Base-by-base conservation (phyloP, 768 basidiomycete species). In the Mycena metata region DNA sequence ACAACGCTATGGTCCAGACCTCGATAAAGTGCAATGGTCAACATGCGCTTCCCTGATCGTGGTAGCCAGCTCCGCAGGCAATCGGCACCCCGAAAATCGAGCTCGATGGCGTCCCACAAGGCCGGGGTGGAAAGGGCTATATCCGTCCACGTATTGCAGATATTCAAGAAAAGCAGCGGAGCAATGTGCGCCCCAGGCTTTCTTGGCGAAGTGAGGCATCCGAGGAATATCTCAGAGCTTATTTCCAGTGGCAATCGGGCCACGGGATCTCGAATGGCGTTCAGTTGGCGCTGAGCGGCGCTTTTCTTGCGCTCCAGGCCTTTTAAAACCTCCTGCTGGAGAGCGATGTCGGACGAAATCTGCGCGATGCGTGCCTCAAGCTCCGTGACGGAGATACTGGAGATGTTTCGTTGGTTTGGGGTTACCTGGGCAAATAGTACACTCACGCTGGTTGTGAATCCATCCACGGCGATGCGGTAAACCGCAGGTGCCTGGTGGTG, bases 221-320 rank as follows among this genome's bases (percentile, higher is more conserved):
- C 41, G 5, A 46, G 19, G 42, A 64, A 55, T n/a, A 47, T 56
- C 6, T 55, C 42, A 17, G 62, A 54, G 6, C 51, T 55, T 16
- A 64, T 47, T 41, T 64, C 63, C n/a, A 64, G 21, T 12, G 63
- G 63, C 17, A 56, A 26, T 3, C 63, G 63, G n/a, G 61, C 13
- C 5, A 56, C 35, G 4, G 54, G 63, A 49, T 64, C 63, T 15
- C 21, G 45, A 17, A 47, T 12, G 23, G 54, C 54, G 46, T 64
- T 57, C 30, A 64, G 26, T 24, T 57, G 54, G 54, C 63, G 45
- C 63, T 56, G 54, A 16, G 19, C n/a, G n/a, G 45, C 17, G 24
- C 45, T 56, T 49, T 49, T 64, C 5, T 12, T 42, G 2, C 9
- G 23, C 15, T 42, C 45, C 17, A 64, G 36, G 2, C 30, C 10